Evolutionary conservation across 1,284 basidiomycete genomes (phyloP), one percentile per base, ranked within the genome.

Genomic region (Cutaneotrichosporon dermatis): DNA sequence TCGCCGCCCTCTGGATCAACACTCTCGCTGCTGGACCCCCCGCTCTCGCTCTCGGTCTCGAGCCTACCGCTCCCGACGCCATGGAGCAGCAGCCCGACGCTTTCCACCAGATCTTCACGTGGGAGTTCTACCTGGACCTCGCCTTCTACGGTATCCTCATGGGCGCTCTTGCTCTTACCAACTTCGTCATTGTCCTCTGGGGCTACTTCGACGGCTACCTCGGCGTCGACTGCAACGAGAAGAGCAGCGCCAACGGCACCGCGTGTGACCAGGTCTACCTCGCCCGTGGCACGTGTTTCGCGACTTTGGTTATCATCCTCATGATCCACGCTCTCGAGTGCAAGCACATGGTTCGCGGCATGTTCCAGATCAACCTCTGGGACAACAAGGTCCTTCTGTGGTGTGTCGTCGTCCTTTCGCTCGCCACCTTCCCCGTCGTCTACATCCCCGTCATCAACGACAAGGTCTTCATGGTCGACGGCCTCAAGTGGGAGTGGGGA

Each of bases 71-170:
- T 0, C 49, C 69, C 10, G 83, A 86, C 62, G 77, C 85, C 16
- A 87, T 88, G 86, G 79, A 76, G 58, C 79, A 80, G 58, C 81
- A 81, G 1, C 86, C 85, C 0, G 78, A 79, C 48, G 75, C 79
- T 8, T 79, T 81, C 69, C 81, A 82, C 59, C 79, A 77, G 34
- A 80, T 85, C 57, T 85, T 86, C 69, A 82, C 82, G 6, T 75
- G 78, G 70, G 78, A 78, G 67, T 78, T 76, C 71, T 82, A 83
- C 62, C 64, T 82, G 56, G 87, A 88, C 69, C 81, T 84, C 55
- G 57, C 84, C 44, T 81, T 83, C 40, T 88, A 88, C 73, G 86
- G 87, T 3, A 66, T 86, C 54, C 72, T 84, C 60, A 87, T 88
- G 79, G 85, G 84, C 4, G 81, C 79, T 0, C 79, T 83, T 13